Conservation (phyloP, 2,329 filamentous ascomycete species). For the Verticillium zaregamsianum region DNA sequence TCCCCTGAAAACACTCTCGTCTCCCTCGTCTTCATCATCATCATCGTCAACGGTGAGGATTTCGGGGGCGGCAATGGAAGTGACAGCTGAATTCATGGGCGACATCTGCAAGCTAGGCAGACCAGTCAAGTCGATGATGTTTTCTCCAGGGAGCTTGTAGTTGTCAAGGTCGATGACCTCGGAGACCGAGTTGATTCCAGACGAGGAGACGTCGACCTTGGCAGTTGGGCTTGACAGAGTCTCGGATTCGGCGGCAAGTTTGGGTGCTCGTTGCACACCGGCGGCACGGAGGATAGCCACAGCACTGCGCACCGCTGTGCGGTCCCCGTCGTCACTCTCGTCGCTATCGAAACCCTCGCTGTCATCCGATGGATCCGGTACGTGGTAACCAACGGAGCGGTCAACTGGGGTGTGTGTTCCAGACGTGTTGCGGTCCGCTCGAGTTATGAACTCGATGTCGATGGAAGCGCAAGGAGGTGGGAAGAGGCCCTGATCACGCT, state of each 20-base stretch:
- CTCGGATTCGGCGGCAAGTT: not conserved
- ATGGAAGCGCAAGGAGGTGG: constrained; percentile 33
- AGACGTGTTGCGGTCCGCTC: not conserved
- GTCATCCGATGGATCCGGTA: not conserved
- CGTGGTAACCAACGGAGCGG: not conserved
- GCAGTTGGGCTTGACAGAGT: not conserved
- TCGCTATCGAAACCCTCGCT: not conserved
- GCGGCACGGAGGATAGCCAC: not conserved
- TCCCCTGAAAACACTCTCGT: not conserved
- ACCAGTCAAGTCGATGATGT: not conserved
- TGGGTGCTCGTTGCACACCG: not conserved
- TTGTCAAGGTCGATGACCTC: not conserved
- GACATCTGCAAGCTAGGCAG: not conserved
- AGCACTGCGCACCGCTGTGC: not conserved
- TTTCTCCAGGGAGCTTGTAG: not conserved
- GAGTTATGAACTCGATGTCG: constrained; percentile 20
- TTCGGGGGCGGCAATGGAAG: not conserved
- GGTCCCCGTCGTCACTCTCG: not conserved
- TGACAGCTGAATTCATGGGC: not conserved
- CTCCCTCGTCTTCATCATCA: constrained; percentile 16
- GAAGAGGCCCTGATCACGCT: constrained; percentile 23
- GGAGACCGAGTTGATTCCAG: not conserved
- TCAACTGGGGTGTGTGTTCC: not conserved
- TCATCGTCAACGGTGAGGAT: constrained; percentile 17
- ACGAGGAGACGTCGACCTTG: not conserved